These are phyloP conservation scores for Pisolithus orientalis DNA, from an alignment of 768 basidiomycete genomes.

Conservation along the genomic window DNA sequence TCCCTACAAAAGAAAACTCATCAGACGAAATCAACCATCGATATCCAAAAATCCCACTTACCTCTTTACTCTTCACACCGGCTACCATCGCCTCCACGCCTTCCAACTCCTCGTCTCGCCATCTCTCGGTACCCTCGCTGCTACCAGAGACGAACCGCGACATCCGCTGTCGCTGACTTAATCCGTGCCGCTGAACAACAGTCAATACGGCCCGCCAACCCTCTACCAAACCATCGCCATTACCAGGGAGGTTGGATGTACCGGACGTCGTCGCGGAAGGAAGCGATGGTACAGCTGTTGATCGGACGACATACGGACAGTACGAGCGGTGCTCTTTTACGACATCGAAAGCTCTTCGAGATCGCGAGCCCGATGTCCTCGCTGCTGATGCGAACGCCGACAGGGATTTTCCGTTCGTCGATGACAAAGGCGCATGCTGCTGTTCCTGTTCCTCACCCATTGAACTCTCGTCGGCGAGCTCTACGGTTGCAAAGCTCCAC, in stretches of 20 bases:
- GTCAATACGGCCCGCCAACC: conserved; percentile 80
- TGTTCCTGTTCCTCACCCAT: no score
- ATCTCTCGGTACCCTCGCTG: conserved; percentile 24
- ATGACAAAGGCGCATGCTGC: no score
- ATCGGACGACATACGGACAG: conserved; percentile 77
- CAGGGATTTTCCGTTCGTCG: conserved; percentile 14
- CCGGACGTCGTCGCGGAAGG: conserved; percentile 22
- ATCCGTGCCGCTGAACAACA: conserved; percentile 59
- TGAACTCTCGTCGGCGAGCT: no score
- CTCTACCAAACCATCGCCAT: conserved; percentile 38
- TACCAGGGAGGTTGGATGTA: conserved; percentile 18
- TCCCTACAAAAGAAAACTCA: conserved; percentile 38
- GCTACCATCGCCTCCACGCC: conserved; percentile 70
- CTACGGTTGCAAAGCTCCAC: conserved; percentile 57
- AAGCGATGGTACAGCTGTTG: conserved; percentile 56
- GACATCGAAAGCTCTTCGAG: conserved; percentile 57
- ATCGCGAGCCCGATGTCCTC: conserved; percentile 6
- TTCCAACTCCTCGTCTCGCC: conserved; percentile 31
- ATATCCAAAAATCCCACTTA: conserved; percentile 31
- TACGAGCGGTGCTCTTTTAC: conserved; percentile 80
- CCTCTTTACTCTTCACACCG: conserved; percentile 69
- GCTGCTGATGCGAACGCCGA: conserved; percentile 5
- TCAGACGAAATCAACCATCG: conserved; percentile 4
- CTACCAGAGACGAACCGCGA: conserved; percentile 22
- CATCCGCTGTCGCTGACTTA: conserved; percentile 48